These are phyloP conservation scores for Arabidopsis thaliana DNA, from an alignment of 345 rosid genomes.

Conservation along the genomic window TAIR10.1 NC_003071.7:5641001-5641500, in stretches of 20 bases:
- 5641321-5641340: not conserved
- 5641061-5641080: constrained; percentile 97
- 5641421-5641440: constrained; percentile 89
- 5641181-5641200: constrained; percentile 99
- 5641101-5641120: constrained; percentile 90
- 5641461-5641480: constrained; percentile 66
- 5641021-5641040: constrained; percentile 7
- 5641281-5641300: constrained; percentile 2
- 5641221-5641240: not conserved
- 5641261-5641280: not conserved
- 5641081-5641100: constrained; percentile 99
- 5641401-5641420: constrained; percentile 93
- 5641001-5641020: constrained; percentile 6
- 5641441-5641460: constrained; percentile 79
- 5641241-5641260: not conserved
- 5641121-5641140: constrained; percentile 98
- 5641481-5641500: constrained; percentile 70
- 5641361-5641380: constrained; percentile 7
- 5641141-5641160: constrained; percentile 98
- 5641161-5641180: constrained; percentile 95
- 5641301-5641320: constrained; percentile 19
- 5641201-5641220: constrained; percentile 44
- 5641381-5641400: constrained; percentile 40
- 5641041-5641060: constrained; percentile 43
- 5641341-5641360: not conserved